phyloP scores from a whole-genome alignment of 2,329 filamentous ascomycete genomes.

The Lasiodiplodia sp. region DNA sequence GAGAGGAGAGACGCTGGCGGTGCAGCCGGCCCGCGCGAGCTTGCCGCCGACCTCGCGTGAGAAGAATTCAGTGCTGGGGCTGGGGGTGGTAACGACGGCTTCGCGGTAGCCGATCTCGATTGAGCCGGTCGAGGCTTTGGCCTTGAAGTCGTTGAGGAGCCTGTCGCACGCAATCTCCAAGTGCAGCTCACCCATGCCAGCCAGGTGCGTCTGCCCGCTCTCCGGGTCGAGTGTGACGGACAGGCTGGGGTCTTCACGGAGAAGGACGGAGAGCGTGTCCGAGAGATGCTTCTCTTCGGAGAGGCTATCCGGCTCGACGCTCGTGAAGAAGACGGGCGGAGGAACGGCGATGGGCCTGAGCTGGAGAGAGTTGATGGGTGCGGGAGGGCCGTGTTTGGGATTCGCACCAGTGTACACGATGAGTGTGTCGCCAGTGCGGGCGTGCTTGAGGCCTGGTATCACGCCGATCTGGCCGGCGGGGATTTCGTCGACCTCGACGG shows the following conservation, averaged over 20 bases:
- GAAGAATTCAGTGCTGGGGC: conserved; percentile 68
- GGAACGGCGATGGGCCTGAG: conserved; percentile 88
- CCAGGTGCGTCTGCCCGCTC: conserved; percentile 89
- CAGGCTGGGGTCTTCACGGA: conserved; percentile 91
- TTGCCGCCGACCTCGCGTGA: conserved; percentile 84
- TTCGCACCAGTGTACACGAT: conserved; percentile 73
- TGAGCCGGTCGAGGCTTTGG: conserved; percentile 81
- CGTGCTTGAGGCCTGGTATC: conserved; percentile 85
- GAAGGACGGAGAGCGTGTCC: conserved; percentile 76
- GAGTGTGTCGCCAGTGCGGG: conserved; percentile 93
- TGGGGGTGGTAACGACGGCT: conserved; percentile 68
- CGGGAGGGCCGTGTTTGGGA: conserved; percentile 68
- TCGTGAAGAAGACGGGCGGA: conserved; percentile 95
- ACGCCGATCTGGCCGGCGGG: conserved; percentile 91
- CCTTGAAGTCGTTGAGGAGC: conserved; percentile 87
- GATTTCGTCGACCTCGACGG: conserved; percentile 82
- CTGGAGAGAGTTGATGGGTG: conserved; percentile 76
- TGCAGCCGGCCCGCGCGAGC: conserved; percentile 78
- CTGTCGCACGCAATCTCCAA: conserved; percentile 91
- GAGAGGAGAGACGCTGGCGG: conserved; percentile 70
- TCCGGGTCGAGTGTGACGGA: conserved; percentile 86
- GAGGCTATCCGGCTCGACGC: conserved; percentile 81
- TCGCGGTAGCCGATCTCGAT: conserved; percentile 98
- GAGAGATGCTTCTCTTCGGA: conserved; percentile 82
- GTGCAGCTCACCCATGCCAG: conserved; percentile 96